phyloP scores from a whole-genome alignment of 257 asterid genomes.

The Lavandula angustifolia region DNA sequence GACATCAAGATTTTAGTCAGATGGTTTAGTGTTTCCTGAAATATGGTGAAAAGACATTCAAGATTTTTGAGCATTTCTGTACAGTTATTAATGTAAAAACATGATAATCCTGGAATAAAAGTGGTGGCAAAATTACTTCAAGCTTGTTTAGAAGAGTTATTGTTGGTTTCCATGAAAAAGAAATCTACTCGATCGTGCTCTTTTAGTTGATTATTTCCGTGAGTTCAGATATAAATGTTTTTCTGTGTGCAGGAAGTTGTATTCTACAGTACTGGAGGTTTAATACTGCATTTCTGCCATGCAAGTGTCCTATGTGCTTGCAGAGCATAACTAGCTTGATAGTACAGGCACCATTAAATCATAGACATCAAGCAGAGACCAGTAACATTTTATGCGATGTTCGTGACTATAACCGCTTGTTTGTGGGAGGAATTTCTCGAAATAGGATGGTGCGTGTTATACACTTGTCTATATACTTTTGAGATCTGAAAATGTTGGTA shows the following conservation, averaged over 20 bases:
- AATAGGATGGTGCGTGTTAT: constrained; percentile 54
- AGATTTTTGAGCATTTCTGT: neutral
- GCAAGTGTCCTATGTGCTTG: constrained; percentile 89
- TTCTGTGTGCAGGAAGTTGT: constrained; percentile 57
- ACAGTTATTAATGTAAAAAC: neutral
- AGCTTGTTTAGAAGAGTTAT: no score
- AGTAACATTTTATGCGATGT: constrained; percentile 50
- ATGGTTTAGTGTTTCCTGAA: no score
- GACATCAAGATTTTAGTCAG: no score
- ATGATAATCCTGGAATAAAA: neutral
- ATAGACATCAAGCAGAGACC: constrained; percentile 45
- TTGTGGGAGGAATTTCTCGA: constrained; percentile 65
- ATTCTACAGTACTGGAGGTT: constrained; percentile 81
- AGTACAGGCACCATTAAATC: constrained; percentile 59
- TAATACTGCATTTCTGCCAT: constrained; percentile 62
- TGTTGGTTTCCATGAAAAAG: no score
- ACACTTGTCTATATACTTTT: constrained; percentile 14
- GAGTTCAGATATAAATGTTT: no score
- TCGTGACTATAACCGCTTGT: constrained; percentile 65
- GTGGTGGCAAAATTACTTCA: neutral
- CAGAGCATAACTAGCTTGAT: constrained; percentile 54
- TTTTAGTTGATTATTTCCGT: no score
- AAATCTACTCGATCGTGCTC: no score
- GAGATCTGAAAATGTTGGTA: constrained; percentile 1
- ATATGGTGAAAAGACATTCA: no score